A percentile compares a stretch with the other conserved stretches of the same genome.
These are phyloP conservation scores for Phytophthora hybrid DNA, from an alignment of 352 stramenopile genomes.

Conservation along the genomic window DNA sequence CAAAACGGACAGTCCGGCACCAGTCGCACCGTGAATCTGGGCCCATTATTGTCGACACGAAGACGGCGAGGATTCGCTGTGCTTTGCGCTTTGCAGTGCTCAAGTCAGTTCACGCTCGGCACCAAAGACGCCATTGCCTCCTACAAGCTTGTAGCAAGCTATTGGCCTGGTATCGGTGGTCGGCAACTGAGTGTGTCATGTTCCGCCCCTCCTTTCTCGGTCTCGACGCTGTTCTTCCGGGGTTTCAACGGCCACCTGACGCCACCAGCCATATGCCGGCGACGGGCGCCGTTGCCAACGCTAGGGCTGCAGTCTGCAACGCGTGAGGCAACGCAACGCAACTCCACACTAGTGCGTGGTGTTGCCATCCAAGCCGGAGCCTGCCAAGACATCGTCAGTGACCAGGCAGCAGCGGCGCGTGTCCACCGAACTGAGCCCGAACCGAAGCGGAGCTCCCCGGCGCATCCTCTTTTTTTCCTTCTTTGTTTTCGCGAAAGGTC, in stretches of 20 bases:
- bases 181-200: background rate
- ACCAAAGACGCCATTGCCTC: background rate
- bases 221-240: conserved; percentile 26
- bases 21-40: too few relatives aligned
- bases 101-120: too few relatives aligned
- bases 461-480: conserved; percentile 23
- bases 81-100: too few relatives aligned
- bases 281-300: conserved; percentile 22
- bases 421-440: conserved; percentile 1
- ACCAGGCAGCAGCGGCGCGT: conserved; percentile 2
- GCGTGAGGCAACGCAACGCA: conserved; percentile 3
- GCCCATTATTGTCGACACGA: too few relatives aligned
- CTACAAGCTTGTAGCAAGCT: background rate
- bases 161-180: background rate
- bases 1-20: too few relatives aligned
- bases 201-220: conserved; percentile 10
- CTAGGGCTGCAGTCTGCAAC: background rate
- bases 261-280: conserved; percentile 14
- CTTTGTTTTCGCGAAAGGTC: conserved; percentile 26
- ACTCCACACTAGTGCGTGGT: background rate
- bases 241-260: conserved; percentile 25
- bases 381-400: background rate
- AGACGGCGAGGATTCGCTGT: too few relatives aligned
- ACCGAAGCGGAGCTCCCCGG: too few relatives aligned
- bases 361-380: background rate